Evolutionary conservation across 2,329 filamentous ascomycete species (phyloP), one percentile per base, ranked within the genome.

Genomic region (Aureobasidium vineae): DNA sequence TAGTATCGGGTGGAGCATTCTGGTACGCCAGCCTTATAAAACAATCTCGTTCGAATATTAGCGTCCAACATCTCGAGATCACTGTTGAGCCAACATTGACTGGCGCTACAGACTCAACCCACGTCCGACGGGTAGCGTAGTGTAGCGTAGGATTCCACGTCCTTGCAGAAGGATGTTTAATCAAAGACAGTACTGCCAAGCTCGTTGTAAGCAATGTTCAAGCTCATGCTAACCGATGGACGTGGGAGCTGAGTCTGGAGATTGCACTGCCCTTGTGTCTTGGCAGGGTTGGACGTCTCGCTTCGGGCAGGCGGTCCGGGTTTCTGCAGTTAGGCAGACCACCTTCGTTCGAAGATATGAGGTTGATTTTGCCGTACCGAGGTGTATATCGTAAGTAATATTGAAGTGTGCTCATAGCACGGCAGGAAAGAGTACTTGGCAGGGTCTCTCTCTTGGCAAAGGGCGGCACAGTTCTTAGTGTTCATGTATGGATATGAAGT

Each of bases 301-400:
- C 40, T 33, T 61, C 57, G 40, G 40, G 57, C 40, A 47, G 57
- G 47, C 40, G 40, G 40, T 61, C 21, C 8, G 56, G 38, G n/a
- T 60, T 26, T 28, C 56, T 43, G 38, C 38, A 26, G 38, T 43
- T 60, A 60, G 36, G 56, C 57, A 33, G 45, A 23, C 23, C 57
- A 47, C 26, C 4, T 47, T 61, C 23, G 26, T 49, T 61, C 26
- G 41, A 49, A 61, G 40, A 61, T 60, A 45, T 60, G 21, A 61
- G 57, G 40, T 47, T 23, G 41, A 21, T 47, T 61, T n/a, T 19
- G 41, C 57, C 23, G 40, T 61, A 49, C 57, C 41, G 57, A 61
- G 59, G 57, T 47, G 11, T 15, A 61, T 33, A 47, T 16, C 59
- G 43, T 23, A 31, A 63, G 59, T 50, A n/a, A 63, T 63, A 63